phyloP scores from a whole-genome alignment of 2,329 filamentous ascomycete genomes.

The Penicillium italicum region DNA sequence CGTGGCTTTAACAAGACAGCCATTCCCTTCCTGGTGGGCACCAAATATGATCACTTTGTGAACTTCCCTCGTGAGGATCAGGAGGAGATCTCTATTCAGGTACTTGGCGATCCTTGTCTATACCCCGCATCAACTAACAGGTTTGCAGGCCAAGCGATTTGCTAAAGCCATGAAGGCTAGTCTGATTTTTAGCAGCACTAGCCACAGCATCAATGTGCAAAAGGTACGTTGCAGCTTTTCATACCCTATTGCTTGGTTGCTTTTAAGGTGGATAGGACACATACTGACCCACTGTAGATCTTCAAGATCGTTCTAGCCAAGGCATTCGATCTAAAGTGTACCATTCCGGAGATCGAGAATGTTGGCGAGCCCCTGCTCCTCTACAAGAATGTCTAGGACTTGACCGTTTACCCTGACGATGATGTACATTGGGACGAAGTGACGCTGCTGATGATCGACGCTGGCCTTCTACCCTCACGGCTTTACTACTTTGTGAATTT shows the following conservation, averaged over 20 bases:
- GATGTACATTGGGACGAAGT: slow-evolving; percentile 38
- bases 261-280: not conserved
- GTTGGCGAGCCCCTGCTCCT: slow-evolving; percentile 91
- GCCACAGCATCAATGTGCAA: slow-evolving; percentile 98
- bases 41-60: slow-evolving; percentile 99
- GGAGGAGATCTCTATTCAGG: slow-evolving; percentile 96
- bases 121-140: slow-evolving; percentile 21
- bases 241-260: not conserved
- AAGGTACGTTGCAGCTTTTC: slow-evolving; percentile 60
- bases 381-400: slow-evolving; percentile 60
- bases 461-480: slow-evolving; percentile 17
- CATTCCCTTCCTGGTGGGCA: slow-evolving; percentile 96
- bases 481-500: slow-evolving; percentile 17
- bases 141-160: slow-evolving; percentile 75
- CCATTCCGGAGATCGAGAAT: slow-evolving; percentile 97
- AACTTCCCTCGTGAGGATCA: slow-evolving; percentile 97
- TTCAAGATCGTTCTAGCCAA: slow-evolving; percentile 99
- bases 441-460: slow-evolving; percentile 34
- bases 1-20: slow-evolving; percentile 99
- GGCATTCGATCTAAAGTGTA: slow-evolving; percentile 97
- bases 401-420: slow-evolving; percentile 20
- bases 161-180: slow-evolving; percentile 98
- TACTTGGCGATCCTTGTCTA: slow-evolving; percentile 37
- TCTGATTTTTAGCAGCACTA: slow-evolving; percentile 97
- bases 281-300: slow-evolving; percentile 60